A percentile compares a stretch with the other conserved stretches of the same genome.
Evolutionary conservation across 73 alveolate genomes (phyloP).

Genomic region (Paramecium octaurelia): DNA sequence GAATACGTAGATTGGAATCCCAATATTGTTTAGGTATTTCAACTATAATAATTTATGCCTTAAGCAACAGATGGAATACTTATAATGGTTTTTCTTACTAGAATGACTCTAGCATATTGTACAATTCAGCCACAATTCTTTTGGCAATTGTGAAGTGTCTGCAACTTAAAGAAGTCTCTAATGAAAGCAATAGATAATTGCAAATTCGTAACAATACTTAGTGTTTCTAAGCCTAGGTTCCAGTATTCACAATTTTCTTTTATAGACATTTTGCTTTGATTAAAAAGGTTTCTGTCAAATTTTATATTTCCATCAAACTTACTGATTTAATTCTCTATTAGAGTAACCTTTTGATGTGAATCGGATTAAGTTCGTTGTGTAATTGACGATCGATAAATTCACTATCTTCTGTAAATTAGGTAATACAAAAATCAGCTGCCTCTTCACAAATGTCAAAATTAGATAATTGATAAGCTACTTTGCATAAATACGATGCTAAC

Average conservation of each 20-base stretch:
- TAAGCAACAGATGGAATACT: constrained; percentile 32
- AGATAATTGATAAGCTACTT: constrained; percentile 85
- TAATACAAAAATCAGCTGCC: constrained; percentile 74
- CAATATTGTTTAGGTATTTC: constrained; percentile 58
- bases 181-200: constrained; percentile 32
- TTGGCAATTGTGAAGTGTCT: constrained; percentile 34
- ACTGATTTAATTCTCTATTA: constrained; percentile 13
- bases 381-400: constrained; percentile 42
- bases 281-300: constrained; percentile 53
- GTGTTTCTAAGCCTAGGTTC: constrained; percentile 37
- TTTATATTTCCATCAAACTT: constrained; percentile 27
- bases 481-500: constrained; percentile 83
- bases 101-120: constrained; percentile 10
- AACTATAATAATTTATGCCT: constrained; percentile 38
- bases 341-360: constrained; percentile 22
- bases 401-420: constrained; percentile 48
- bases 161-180: constrained; percentile 44
- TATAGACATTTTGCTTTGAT: not conserved
- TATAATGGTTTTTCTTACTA: constrained; percentile 23
- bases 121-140: constrained; percentile 36
- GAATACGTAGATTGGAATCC: constrained; percentile 52
- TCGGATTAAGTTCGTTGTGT: not conserved
- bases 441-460: constrained; percentile 85
- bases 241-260: constrained; percentile 20
- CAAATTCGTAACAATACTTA: constrained; percentile 15